Evolutionary conservation across 495 filamentous ascomycete species (phyloP), one percentile per base, ranked within the genome.

Genomic region (Neurospora cerealis): DNA sequence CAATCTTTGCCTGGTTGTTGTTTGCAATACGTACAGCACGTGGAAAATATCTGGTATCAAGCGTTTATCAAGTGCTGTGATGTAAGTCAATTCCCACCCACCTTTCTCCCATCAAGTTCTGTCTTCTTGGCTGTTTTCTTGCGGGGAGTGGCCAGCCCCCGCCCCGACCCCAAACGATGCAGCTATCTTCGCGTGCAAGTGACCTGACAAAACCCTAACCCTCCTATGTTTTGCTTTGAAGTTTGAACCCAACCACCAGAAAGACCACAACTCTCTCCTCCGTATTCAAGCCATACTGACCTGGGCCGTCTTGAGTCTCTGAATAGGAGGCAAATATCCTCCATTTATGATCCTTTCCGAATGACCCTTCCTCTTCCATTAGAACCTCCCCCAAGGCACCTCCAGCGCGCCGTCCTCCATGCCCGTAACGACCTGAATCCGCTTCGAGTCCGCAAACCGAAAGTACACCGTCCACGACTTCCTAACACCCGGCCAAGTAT

Each of bases 391-490:
- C 79, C 79, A 80, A 2, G 79, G 79, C 19, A 75, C 39, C 72
- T 79, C 79, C 40, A 80, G 46, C 40, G 79, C 77, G 10, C 77
- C 74, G 40, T 79, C 70, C 73, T 80, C 79, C 77, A 78, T 78
- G 40, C 79, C 77, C 13, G 77, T 78, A 28, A 80, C 74, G 10
- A 73, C 73, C 71, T 80, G 79, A 48, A 80, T 73, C 60, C 48
- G 44, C 73, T 69, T 71, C 36, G 73, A 75, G n/a, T 73, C 75
- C 1, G 74, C 73, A 69, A 80, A 78, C 7, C 76, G 62, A 34
- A 80, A 79, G 62, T 74, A 80, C 34, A 78, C 74, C 5, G 75
- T 71, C 79, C 79, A 80, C 24, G 77, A 75, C 74, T 80, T 80
- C 13, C 38, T 40, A 19, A 71, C 40, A n/a, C 73, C 72, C 40